Evolutionary conservation across 2,329 filamentous ascomycete genomes (phyloP), one percentile per base, ranked within the genome.

Genomic region (Annulohypoxylon truncatum): DNA sequence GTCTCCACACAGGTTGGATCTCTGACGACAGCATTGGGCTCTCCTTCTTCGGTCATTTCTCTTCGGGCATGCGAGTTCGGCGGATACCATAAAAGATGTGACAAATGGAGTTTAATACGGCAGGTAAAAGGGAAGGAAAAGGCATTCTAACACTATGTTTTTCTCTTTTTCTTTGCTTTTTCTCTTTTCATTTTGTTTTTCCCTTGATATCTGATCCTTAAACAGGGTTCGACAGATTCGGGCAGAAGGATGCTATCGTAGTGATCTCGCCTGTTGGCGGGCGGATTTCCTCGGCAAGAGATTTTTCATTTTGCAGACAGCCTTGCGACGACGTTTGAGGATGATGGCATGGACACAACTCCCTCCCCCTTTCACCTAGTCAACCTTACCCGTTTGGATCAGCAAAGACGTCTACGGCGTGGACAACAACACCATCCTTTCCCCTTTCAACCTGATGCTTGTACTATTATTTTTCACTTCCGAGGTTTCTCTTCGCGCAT

Each of bases 391-490:
- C 67, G 70, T 61, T 71, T 75, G 73, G 73, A 74, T 71, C 69
- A 71, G 65, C 70, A 69, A 64, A 60, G 64, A 66, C 57, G 62
- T 69, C 69, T 73, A 71, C 68, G 72, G 67, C 71, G 73, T 77
- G 73, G 73, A 70, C 71, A 62, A 69, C 73, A 73, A 73, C 66
- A 68, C 72, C 72, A 68, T 71, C 71, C 70, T 69, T 73, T 67
- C 68, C 66, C 61, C 62, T 69, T 67, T 63, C 74, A 74, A 69
- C 74, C 70, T 74, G 70, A 74, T 74, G 74, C 75, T 74, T 77
- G 76, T 77, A 77, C 76, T 75, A 76, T 77, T 77, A 77, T 75
- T 77, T 48, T 77, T 69, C 67, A 65, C 64, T 69, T 70, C 73
- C 74, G 72, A 71, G 73, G 70, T 74, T 75, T 72, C 59, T 74